Conservation (phyloP, 1,284 basidiomycete species). For the Marasmius tenuissimus region DNA sequence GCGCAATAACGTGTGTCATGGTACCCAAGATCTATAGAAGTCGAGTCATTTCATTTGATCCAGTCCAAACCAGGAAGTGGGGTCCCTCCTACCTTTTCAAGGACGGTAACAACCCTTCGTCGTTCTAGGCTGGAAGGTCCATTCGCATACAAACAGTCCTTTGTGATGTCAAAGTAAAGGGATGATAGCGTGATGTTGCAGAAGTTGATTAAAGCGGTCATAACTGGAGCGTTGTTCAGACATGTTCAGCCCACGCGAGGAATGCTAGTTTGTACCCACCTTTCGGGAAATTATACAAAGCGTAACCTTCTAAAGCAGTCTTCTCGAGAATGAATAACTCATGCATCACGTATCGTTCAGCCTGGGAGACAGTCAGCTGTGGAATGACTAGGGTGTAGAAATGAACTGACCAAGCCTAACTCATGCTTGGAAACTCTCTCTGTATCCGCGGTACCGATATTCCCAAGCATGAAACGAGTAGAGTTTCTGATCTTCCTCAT, state of each 20-base stretch:
- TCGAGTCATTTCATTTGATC: background rate
- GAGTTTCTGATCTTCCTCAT: conserved; percentile 89
- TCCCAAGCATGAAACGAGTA: conserved; percentile 88
- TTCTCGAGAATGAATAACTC: conserved; percentile 77
- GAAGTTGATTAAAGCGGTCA: conserved; percentile 62
- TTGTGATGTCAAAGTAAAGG: conserved; percentile 91
- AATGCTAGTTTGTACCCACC: conserved; percentile 44
- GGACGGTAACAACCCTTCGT: conserved; percentile 66
- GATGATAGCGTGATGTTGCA: conserved; percentile 73
- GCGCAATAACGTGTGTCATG: conserved; percentile 77
- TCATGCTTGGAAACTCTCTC: conserved; percentile 42
- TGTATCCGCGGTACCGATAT: conserved; percentile 50
- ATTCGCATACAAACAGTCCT: conserved; percentile 89
- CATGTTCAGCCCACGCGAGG: background rate
- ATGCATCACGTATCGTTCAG: conserved; percentile 85
- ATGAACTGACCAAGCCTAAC: conserved; percentile 60
- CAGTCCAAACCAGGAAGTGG: background rate
- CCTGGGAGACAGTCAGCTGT: conserved; percentile 40
- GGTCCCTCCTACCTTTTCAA: conserved; percentile 61
- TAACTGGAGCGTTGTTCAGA: conserved; percentile 38
- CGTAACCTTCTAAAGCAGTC: conserved; percentile 68
- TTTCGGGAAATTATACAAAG: conserved; percentile 80
- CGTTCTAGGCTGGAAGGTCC: conserved; percentile 52
- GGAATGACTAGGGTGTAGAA: conserved; percentile 1
- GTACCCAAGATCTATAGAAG: conserved; percentile 61